phyloP scores from a whole-genome alignment of 345 rosid species.

The Corymbia maculata region DNA sequence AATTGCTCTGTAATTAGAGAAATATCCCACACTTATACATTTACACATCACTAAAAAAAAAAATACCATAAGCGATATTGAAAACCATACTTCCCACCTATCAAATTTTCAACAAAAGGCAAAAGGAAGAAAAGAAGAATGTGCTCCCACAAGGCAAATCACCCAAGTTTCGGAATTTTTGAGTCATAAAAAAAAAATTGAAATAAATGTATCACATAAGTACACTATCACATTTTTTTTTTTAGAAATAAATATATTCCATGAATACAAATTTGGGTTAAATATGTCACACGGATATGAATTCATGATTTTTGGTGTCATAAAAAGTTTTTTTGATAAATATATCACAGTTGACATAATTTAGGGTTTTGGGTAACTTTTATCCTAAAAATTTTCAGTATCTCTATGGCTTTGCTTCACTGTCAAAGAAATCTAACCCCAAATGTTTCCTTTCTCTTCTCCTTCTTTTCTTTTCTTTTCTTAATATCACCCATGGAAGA shows the following conservation, averaged over 20 bases:
- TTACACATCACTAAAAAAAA: neutral
- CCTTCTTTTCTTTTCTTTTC: neutral
- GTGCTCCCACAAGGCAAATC: neutral
- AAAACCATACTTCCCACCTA: neutral
- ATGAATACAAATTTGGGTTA: neutral
- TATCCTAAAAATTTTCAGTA: neutral
- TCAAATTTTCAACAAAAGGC: neutral
- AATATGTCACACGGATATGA: neutral
- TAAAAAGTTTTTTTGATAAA: no score
- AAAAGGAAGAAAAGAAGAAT: neutral
- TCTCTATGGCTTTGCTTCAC: neutral
- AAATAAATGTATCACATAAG: no score
- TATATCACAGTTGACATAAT: neutral
- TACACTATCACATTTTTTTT: no score
- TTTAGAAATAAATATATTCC: no score
- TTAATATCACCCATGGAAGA: neutral
- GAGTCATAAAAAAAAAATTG: no score
- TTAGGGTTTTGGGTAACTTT: neutral
- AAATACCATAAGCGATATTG: neutral
- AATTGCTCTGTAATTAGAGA: neutral
- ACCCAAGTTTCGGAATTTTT: no score
- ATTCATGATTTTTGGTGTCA: neutral
- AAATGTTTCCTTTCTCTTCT: no score
- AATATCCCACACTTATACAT: neutral
- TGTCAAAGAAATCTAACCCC: no score